Evolutionary conservation across 2,329 filamentous ascomycete genomes (phyloP).

Genomic region (Grosmannia penicillata): DNA sequence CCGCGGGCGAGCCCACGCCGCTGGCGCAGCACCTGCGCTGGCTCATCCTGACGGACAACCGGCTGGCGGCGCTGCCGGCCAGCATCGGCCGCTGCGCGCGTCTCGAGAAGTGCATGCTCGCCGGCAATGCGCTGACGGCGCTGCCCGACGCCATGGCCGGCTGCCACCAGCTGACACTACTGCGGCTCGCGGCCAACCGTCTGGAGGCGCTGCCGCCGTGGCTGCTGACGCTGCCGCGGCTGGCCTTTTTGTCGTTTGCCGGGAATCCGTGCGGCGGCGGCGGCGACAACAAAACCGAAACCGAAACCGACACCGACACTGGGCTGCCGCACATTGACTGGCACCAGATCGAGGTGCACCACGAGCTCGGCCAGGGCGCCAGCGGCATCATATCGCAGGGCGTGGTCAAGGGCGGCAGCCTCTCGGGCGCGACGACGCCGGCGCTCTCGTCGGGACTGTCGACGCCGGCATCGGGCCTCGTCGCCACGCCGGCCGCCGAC

Average conservation of each 20-base stretch:
- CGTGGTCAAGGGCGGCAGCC: constrained; percentile 8
- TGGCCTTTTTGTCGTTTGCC: constrained; percentile 31
- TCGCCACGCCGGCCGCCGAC: constrained; percentile 10
- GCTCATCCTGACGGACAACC: constrained; percentile 32
- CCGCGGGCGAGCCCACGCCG: constrained; percentile 5
- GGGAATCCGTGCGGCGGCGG: constrained; percentile 26
- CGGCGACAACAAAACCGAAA: not conserved
- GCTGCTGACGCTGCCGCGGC: constrained; percentile 26
- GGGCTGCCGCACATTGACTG: constrained; percentile 23
- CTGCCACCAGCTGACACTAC: constrained; percentile 27
- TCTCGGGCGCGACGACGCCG: constrained; percentile 4
- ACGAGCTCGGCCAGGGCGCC: constrained; percentile 27
- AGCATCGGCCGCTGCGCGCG: constrained; percentile 26
- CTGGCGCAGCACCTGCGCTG: constrained; percentile 28
- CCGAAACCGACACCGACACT: constrained; percentile 2
- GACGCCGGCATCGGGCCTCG: constrained; percentile 6
- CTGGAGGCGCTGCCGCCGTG: constrained; percentile 24
- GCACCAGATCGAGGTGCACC: constrained; percentile 23
- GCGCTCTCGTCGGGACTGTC: constrained; percentile 1
- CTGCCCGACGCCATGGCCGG: constrained; percentile 26
- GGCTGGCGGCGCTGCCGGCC: constrained; percentile 21
- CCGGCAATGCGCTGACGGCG: constrained; percentile 24
- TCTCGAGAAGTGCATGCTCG: constrained; percentile 34
- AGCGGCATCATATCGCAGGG: constrained; percentile 30
- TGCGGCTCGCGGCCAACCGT: constrained; percentile 28